These are phyloP conservation scores for Colletotrichum sp. DNA, from an alignment of 2,329 filamentous ascomycete genomes.

Conservation along the genomic window DNA sequence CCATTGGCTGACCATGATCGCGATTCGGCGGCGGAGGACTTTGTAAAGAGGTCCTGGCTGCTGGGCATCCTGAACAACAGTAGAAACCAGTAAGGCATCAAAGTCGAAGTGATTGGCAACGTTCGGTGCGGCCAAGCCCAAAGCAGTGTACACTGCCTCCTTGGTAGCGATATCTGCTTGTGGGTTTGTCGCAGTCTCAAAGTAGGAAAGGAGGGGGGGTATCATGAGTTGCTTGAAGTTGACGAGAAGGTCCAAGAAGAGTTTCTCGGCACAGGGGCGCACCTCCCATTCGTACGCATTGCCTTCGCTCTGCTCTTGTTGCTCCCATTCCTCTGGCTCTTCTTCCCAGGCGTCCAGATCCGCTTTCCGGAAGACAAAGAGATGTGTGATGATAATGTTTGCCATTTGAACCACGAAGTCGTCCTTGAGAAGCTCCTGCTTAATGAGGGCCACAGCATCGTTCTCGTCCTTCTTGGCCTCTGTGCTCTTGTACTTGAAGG, in stretches of 20 bases:
- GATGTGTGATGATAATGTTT: constrained; percentile 82
- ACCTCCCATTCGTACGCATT: constrained; percentile 93
- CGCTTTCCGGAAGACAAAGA: constrained; percentile 84
- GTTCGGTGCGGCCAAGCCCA: constrained; percentile 83
- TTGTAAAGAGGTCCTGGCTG: constrained; percentile 68
- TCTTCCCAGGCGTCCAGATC: constrained; percentile 94
- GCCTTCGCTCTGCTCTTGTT: constrained; percentile 82
- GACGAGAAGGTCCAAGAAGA: constrained; percentile 90
- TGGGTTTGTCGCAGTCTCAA: constrained; percentile 75
- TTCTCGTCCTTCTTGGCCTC: constrained; percentile 79
- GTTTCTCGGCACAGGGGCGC: constrained; percentile 88
- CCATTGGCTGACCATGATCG: constrained; percentile 91
- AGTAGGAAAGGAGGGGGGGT: constrained; percentile 81
- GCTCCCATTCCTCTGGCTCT: constrained; percentile 95
- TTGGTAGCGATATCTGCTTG: constrained; percentile 78
- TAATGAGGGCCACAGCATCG: constrained; percentile 72
- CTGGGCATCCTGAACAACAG: constrained; percentile 81
- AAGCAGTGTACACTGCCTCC: constrained; percentile 92
- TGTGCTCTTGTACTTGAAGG: constrained; percentile 81
- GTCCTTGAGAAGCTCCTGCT: constrained; percentile 75
- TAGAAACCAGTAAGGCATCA: constrained; percentile 76
- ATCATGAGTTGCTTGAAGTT: constrained; percentile 86
- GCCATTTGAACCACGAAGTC: constrained; percentile 82
- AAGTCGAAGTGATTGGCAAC: constrained; percentile 82
- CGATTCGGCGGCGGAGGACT: constrained; percentile 84